Evolutionary conservation across 2,329 filamentous ascomycete genomes (phyloP), one percentile per base, ranked within the genome.

Genomic region (Trichoderma sp.): DNA sequence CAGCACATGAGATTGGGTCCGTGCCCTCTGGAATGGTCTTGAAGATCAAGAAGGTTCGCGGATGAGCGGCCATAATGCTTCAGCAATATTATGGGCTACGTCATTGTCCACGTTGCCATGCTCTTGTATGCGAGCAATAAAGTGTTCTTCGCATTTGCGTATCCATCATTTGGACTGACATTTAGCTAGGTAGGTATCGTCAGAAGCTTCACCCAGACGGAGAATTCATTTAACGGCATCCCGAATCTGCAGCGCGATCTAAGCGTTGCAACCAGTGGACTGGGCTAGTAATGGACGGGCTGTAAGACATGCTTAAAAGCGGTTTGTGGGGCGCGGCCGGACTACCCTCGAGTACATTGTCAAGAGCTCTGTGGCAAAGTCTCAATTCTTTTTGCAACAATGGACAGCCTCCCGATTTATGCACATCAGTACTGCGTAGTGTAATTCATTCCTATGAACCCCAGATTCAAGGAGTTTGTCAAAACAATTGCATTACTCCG

Each of bases 251-350:
- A n/a, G 24, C 59, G 44, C 7, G 59, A 62, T 44, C 14, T 52
- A 15, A 54, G 59, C 30, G 45, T 71, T 45, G 39, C 63, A 55
- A 65, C 67, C 6, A 30, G n/a, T n/a, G n/a, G n/a, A n/a, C 26
- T 7, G 2, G 10, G 7, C 7, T 34, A 34, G 7, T 34, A 50
- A 58, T 9, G 65, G 50, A 3, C 44, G 67, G 24, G 69, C 71
- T 0, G 71, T 24, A 71, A 30, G 44, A 70, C 21, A 17, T 72
- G 9, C 50, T 73, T 39, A 57, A 61, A 57, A 61, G 12, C 54
- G 64, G 15, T 43, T 72, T 3, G 64, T 67, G 24, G 56, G 44
- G 5, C 65, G 58, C 7, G 69, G 67, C 1, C 71, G 70, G 70
- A 68, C 65, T 1, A 61, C 63, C 1, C 30, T 72, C 10, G 70